Evolutionary conservation across 1,139 yeast species (phyloP), one percentile per base, ranked within the genome.

Genomic region (Blastobotrys aristatus): DNA sequence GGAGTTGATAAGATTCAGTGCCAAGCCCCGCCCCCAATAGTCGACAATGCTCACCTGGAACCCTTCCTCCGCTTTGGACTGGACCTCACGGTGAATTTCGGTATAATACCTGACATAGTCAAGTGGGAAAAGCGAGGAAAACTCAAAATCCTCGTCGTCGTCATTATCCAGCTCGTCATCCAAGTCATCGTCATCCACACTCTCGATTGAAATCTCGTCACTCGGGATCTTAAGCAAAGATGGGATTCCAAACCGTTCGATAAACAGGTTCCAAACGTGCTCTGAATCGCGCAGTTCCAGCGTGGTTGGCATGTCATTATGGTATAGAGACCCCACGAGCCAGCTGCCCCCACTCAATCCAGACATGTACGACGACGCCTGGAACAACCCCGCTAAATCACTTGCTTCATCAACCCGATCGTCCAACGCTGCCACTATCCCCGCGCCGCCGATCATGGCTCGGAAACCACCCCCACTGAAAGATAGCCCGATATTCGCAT

Each of bases 341-440:
- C 96, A 88, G 52, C 80, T 79, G 46, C 95, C 95, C 37, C 95
- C 95, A 0, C 89, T 82, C 39, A 84, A 72, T 35, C 95, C 96
- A 0, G 84, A 73, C 40, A 88, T 60, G 63, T 88, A 88, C 1
- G 94, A 80, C 0, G 92, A 63, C 1, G 84, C 70, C 58, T 89
- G 88, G 43, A 85, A 70, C 46, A 88, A 68, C 1, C 96, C 95
- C 31, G 95, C 95, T 44, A 88, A 65, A 39, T 61, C 59, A n/a
- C 94, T 67, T 2, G 79, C 72, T 42, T 77, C 80, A 2, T 63
- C 67, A 5, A 89, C 80, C 57, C 95, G 70, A 54, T 75, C 73
- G 61, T 87, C 96, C 51, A 84, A 66, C 1, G 89, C 95, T 18
- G 87, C 72, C 36, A 85, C 63, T 59, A 80, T 80, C 31, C 96